Conservation (phyloP, 345 rosid genomes). For the Populus davidiana region DNA sequence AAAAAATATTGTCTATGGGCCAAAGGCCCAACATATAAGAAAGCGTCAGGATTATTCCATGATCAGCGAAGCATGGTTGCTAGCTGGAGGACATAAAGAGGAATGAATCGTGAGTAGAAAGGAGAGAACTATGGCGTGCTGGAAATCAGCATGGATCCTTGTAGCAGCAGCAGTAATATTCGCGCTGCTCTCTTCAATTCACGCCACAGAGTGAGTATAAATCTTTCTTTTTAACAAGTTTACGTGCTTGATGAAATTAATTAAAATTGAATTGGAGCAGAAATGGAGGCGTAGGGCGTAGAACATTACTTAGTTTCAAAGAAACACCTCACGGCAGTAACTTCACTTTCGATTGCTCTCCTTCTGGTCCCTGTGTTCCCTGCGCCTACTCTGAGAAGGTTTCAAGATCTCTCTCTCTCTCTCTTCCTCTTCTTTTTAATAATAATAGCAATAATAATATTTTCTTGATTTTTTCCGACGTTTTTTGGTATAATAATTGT, state of each 20-base stretch:
- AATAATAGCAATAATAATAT: neutral
- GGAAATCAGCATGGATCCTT: neutral
- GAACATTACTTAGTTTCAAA: conserved; percentile 60
- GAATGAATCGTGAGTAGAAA: neutral
- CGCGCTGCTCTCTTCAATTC: neutral
- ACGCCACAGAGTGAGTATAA: neutral
- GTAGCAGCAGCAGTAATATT: neutral
- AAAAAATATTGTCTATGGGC: too few species aligned
- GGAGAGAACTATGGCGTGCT: neutral
- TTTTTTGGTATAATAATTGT: neutral
- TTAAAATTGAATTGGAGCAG: conserved; percentile 4
- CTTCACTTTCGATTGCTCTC: conserved; percentile 73
- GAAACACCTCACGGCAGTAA: conserved; percentile 67
- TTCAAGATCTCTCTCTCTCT: neutral
- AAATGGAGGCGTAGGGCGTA: conserved; percentile 32
- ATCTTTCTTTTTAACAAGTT: neutral
- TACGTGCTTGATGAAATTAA: neutral
- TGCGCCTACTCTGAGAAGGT: conserved; percentile 89
- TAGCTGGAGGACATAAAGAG: too few species aligned
- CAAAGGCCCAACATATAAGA: too few species aligned
- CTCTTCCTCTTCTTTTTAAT: neutral
- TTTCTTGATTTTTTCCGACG: neutral
- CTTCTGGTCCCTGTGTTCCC: conserved; percentile 85
- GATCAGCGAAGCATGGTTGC: too few species aligned
- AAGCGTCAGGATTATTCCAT: too few species aligned